phyloP scores from a whole-genome alignment of 768 basidiomycete genomes.

The Austroboletus festivus region DNA sequence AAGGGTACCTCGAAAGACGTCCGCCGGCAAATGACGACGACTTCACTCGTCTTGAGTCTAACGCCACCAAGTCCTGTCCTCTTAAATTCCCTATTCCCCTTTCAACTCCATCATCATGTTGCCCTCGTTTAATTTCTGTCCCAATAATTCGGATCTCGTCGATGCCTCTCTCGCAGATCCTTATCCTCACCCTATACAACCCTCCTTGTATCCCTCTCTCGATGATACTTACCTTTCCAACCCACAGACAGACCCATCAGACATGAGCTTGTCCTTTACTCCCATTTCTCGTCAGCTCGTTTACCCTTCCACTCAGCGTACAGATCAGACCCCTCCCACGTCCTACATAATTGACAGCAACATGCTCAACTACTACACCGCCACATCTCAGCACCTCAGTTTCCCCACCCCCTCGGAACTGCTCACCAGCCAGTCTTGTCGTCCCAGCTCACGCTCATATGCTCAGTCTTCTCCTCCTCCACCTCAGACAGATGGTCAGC shows the following conservation, averaged over 20 bases:
- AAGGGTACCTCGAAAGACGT: too few relatives aligned
- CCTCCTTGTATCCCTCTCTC: background rate
- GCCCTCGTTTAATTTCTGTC: constrained; percentile 3
- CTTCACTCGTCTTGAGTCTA: background rate
- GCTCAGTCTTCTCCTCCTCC: constrained; percentile 11
- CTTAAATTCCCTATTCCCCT: constrained; percentile 3
- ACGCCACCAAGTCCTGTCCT: background rate
- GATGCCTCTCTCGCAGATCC: constrained; percentile 4
- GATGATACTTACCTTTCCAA: constrained; percentile 14
- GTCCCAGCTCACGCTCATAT: constrained; percentile 4
- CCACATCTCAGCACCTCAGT: constrained; percentile 38
- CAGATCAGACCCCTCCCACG: background rate
- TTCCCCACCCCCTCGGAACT: constrained; percentile 68
- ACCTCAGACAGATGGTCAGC: constrained; percentile 7
- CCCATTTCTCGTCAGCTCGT: constrained; percentile 13
- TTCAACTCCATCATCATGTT: background rate
- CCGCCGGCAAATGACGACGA: too few relatives aligned
- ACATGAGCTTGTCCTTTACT: constrained; percentile 3
- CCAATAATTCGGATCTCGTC: constrained; percentile 10
- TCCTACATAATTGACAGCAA: background rate
- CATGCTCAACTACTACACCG: constrained; percentile 23
- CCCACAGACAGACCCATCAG: background rate
- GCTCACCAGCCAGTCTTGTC: constrained; percentile 37
- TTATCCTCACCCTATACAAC: background rate
- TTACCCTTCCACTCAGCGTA: constrained; percentile 8